Evolutionary conservation across 2,329 filamentous ascomycete genomes (phyloP), one percentile per base, ranked within the genome.

Genomic region (Amesomyces nigricolor): DNA sequence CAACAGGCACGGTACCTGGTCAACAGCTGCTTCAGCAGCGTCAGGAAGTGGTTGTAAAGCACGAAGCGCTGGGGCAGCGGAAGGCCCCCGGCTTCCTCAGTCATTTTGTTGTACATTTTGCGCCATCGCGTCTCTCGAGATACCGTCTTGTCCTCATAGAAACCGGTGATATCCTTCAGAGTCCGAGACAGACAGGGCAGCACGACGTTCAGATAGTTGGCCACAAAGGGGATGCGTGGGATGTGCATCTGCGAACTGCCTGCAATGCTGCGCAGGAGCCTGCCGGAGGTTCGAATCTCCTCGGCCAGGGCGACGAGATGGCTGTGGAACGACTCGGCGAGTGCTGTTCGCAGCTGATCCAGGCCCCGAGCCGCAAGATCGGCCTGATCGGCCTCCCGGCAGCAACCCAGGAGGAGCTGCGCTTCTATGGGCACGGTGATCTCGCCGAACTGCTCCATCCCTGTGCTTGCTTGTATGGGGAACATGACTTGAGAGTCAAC

Each of bases 41-140:
- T 66, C 46, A 85, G 65, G 59, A 79, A 82, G 50, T 77, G 72
- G 59, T 82, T 81, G 64, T 81, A 83, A 52, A 82, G 71, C 29
- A 74, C 66, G 58, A 85, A 83, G 6, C 80, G 72, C 14, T 77
- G 74, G 1, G 75, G 75, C 1, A 85, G 68, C 5, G 71, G 70
- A 32, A 80, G 72, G 0, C 77, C 78, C 2, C 71, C 75, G 3
- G 75, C 75, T 63, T 84, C 78, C 22, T 76, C 72, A 7, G 73
- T 74, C 74, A 85, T 75, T 5, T 71, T 68, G 65, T 82, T 74
- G 63, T 78, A 81, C 79, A 85, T 83, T 61, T 73, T 75, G 42
- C 75, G 73, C 82, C 82, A 85, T 52, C 80, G 74, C 37, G 73
- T 69, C 58, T 77, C 73, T 52, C 74, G 75, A 16, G 72, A 70